A percentile compares a stretch with the other conserved stretches of the same genome.
Conservation (phyloP, 441 rosid species). For the Raphanus hybrid region DNA sequence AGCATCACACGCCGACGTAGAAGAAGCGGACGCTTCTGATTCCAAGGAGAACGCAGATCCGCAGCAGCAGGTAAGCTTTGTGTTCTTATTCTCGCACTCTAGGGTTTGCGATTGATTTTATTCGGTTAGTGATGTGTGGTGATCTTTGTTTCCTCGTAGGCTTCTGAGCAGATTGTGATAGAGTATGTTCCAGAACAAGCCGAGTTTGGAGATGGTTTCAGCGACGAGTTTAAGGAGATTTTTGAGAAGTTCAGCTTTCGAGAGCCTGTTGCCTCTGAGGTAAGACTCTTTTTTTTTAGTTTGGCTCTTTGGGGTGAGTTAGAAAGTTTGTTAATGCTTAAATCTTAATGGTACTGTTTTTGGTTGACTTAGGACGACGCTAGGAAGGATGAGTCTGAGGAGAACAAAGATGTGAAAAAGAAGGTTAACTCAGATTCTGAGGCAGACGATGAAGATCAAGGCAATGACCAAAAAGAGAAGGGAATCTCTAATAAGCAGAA, state of each 20-base stretch:
- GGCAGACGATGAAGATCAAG: slow-evolving; percentile 77
- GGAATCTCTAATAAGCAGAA: slow-evolving; percentile 93
- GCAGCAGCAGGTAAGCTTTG: slow-evolving; percentile 55
- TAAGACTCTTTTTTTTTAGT: slow-evolving; percentile 16
- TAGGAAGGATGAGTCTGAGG: slow-evolving; percentile 65
- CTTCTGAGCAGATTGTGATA: slow-evolving; percentile 64
- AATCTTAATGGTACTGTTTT: neutral
- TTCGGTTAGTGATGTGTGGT: slow-evolving; percentile 8
- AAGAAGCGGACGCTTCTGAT: slow-evolving; percentile 48
- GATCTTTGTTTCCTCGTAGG: slow-evolving; percentile 43
- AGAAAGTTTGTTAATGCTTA: neutral
- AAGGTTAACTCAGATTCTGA: slow-evolving; percentile 81
- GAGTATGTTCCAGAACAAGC: slow-evolving; percentile 94
- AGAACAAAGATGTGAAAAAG: slow-evolving; percentile 65
- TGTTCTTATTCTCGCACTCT: neutral
- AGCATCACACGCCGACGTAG: slow-evolving; percentile 39
- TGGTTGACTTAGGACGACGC: slow-evolving; percentile 60
- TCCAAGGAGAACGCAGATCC: slow-evolving; percentile 60
- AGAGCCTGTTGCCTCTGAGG: slow-evolving; percentile 65
- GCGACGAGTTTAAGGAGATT: slow-evolving; percentile 79
- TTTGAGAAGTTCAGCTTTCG: slow-evolving; percentile 83
- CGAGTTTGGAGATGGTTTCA: slow-evolving; percentile 77
- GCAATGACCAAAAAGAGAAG: slow-evolving; percentile 71
- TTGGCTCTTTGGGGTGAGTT: slow-evolving; percentile 6
- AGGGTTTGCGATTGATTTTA: slow-evolving; percentile 39